A percentile compares a stretch with the other conserved stretches of the same genome.
These are phyloP conservation scores for Xylaria nigripes DNA, from an alignment of 495 filamentous ascomycete species.

Conservation along the genomic window DNA sequence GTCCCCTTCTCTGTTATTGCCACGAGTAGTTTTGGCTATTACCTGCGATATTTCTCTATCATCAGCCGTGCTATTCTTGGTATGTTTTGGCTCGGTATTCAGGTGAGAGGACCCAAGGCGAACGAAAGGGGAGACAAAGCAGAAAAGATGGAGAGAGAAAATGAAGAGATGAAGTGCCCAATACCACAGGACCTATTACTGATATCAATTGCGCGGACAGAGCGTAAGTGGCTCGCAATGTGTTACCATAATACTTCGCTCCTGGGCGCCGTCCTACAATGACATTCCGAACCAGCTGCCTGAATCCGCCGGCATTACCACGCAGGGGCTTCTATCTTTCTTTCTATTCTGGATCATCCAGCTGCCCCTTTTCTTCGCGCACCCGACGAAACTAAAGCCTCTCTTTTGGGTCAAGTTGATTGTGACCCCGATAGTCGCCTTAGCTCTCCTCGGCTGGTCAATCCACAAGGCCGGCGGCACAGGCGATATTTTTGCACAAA, in stretches of 20 bases:
- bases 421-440: slow-evolving; percentile 43
- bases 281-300: slow-evolving; percentile 49
- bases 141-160: too few relatives aligned
- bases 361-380: slow-evolving; percentile 48
- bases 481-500: slow-evolving; percentile 38
- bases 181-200: not conserved
- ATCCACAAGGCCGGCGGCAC: slow-evolving; percentile 40
- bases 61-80: slow-evolving; percentile 59
- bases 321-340: slow-evolving; percentile 55
- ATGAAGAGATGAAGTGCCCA: too few relatives aligned
- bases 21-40: slow-evolving; percentile 61
- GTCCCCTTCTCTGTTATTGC: slow-evolving; percentile 61
- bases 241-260: slow-evolving; percentile 57
- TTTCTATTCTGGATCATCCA: slow-evolving; percentile 55
- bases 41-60: slow-evolving; percentile 58
- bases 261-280: slow-evolving; percentile 58
- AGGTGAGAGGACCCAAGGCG: slow-evolving; percentile 12
- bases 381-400: slow-evolving; percentile 47
- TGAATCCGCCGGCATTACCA: slow-evolving; percentile 52
- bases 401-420: slow-evolving; percentile 53
- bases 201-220: not conserved
- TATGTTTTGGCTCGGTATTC: slow-evolving; percentile 65
- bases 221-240: slow-evolving; percentile 57
- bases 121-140: not conserved
- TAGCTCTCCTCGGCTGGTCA: slow-evolving; percentile 48